Base-by-base conservation (phyloP, 108 stramenopile species). In the Skeletonema menzelii region DNA sequence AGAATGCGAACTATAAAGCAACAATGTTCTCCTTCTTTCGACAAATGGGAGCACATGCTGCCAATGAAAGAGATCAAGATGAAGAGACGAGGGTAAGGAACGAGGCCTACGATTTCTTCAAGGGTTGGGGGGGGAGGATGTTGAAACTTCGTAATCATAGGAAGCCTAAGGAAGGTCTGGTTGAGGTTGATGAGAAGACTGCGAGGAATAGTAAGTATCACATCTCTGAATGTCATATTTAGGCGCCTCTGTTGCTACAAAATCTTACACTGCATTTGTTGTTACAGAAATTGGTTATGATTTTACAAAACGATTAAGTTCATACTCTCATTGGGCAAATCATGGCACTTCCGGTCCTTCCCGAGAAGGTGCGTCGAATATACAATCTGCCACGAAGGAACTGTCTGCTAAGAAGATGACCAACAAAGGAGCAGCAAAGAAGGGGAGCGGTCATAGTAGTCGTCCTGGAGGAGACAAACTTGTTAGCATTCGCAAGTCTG, bases 21-120 rank as follows among this genome's bases (percentile, higher is more conserved):
- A 53, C 11, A 20, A 53, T 53, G 49, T 53, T 53, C 49, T 53
- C 49, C 8, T 53, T 53, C 49, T 53, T 53, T 53, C 49, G n/a
- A 22, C 19, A 22, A 53, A 2, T 53, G 49, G 6, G 6, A 8
- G 22, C 22, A 22, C 19, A 22, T 20, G 8, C 49, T 11, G 4
- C 10, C 2, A 5, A 10, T 10, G 20, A 53, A 53, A 7, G 49
- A 22, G 49, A 53, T 22, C 8, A 10, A 15, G 22, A 53, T 53
- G 49, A 53, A 53, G 49, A 53, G 49, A 53, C 1, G 20, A 24
- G 22, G 20, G 49, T 53, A 2, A 53, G 17, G 8, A 22, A 22
- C 8, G 49, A 53, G 49, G 49, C 49, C 0, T 53, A 2, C 22
- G 8, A 3, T 22, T 22, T 53, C 4, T 53, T 53, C 5, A 53